Evolutionary conservation across 345 rosid genomes (phyloP).

Genomic region (Trapa incisa): DNA sequence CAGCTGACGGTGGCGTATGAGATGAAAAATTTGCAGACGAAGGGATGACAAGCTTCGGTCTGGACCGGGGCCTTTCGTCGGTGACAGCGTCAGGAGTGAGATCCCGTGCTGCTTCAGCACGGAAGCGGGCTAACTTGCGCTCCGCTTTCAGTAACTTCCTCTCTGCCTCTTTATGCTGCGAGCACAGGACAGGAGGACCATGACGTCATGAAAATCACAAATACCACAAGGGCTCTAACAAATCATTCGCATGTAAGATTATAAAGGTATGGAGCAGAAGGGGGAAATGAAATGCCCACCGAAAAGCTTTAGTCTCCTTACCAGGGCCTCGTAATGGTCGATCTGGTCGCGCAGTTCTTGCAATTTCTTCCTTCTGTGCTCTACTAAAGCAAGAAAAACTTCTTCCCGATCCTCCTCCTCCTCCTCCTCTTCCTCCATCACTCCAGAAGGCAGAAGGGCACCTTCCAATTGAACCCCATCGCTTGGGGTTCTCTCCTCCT

Average conservation of each 20-base stretch:
- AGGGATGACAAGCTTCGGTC: conserved; percentile 36
- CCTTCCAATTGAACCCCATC: background rate
- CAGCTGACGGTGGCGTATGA: too few relatives aligned
- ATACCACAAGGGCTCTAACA: background rate
- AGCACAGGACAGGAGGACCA: too few relatives aligned
- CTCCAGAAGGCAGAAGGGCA: background rate
- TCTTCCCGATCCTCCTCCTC: conserved; percentile 50
- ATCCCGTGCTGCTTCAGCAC: conserved; percentile 5
- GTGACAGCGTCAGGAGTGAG: background rate
- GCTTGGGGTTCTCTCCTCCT: background rate
- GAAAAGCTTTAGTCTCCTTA: conserved; percentile 5
- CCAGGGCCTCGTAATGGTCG: conserved; percentile 64
- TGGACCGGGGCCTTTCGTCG: conserved; percentile 7
- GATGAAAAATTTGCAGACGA: conserved; percentile 17
- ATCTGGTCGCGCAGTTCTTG: conserved; percentile 51
- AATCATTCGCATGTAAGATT: too few relatives aligned
- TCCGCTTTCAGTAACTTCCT: conserved; percentile 45
- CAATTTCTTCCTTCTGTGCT: conserved; percentile 57
- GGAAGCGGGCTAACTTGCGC: conserved; percentile 45
- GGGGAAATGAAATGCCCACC: too few relatives aligned
- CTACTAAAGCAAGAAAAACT: conserved; percentile 59
- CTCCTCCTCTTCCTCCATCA: conserved; percentile 10
- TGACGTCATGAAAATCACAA: background rate
- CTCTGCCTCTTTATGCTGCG: conserved; percentile 60
- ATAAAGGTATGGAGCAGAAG: too few relatives aligned